A percentile compares a stretch with the other conserved stretches of the same genome.
These are phyloP conservation scores for Colletotrichum ledebouriae DNA, from an alignment of 2,329 filamentous ascomycete genomes.

Conservation along the genomic window DNA sequence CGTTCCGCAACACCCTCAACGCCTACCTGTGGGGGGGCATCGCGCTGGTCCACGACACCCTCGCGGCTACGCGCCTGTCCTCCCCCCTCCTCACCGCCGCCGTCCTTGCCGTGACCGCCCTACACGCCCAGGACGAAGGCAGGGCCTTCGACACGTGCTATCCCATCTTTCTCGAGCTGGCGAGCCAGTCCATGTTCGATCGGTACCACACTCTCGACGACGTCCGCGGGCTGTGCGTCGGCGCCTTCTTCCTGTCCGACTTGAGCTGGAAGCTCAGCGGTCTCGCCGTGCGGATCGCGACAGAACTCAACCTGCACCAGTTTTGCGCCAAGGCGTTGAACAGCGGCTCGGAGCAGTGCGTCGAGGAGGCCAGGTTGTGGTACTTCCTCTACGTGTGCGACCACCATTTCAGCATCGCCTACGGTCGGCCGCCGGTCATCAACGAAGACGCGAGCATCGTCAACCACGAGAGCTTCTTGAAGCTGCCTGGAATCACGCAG, in stretches of 20 bases:
- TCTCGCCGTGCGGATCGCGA: conserved; percentile 69
- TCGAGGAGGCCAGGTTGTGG: conserved; percentile 71
- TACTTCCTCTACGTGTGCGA: conserved; percentile 76
- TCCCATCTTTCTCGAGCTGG: conserved; percentile 68
- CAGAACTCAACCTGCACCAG: conserved; percentile 68
- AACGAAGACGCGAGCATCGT: conserved; percentile 69
- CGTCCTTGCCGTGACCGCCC: conserved; percentile 51
- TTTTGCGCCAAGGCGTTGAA: conserved; percentile 62
- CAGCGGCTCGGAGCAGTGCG: conserved; percentile 59
- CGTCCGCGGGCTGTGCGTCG: conserved; percentile 72
- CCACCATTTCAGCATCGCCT: conserved; percentile 75
- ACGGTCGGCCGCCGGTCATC: conserved; percentile 70
- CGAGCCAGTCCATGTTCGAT: conserved; percentile 70
- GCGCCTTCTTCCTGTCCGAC: conserved; percentile 74
- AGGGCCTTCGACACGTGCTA: conserved; percentile 68
- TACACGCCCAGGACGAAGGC: conserved; percentile 52
- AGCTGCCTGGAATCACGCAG: conserved; percentile 62
- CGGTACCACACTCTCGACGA: conserved; percentile 66
- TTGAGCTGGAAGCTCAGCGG: conserved; percentile 69
- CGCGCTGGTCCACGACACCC: conserved; percentile 48
- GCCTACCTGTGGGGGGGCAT: conserved; percentile 52
- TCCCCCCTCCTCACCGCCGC: conserved; percentile 49
- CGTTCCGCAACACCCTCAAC: conserved; percentile 49
- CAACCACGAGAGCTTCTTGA: conserved; percentile 68
- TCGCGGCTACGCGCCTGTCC: conserved; percentile 48